These are phyloP conservation scores for Eucommia ulmoides DNA, from an alignment of 257 asterid genomes.

Conservation along the genomic window DNA sequence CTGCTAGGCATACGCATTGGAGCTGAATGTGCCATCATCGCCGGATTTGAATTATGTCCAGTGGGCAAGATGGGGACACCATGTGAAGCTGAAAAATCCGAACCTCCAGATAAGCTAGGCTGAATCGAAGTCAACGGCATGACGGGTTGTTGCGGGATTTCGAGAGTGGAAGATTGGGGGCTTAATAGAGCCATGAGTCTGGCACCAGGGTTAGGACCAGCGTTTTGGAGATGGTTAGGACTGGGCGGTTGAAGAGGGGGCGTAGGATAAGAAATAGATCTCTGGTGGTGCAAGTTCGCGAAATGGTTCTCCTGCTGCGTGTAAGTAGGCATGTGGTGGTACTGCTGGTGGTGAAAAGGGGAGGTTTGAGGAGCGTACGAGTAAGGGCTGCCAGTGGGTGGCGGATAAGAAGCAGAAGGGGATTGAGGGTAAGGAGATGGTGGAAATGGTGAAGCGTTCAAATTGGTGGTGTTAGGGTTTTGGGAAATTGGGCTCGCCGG, in stretches of 20 bases:
- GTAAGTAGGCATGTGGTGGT: slow-evolving; percentile 24
- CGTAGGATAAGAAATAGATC: slow-evolving; percentile 73
- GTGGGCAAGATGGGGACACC: slow-evolving; percentile 22
- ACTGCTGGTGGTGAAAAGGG: slow-evolving; percentile 36
- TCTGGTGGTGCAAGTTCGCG: slow-evolving; percentile 49
- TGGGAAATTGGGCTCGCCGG: slow-evolving; percentile 39
- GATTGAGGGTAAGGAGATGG: slow-evolving; percentile 66
- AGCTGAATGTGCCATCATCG: slow-evolving; percentile 24
- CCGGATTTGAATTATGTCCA: slow-evolving; percentile 25
- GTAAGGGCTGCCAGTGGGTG: slow-evolving; percentile 44
- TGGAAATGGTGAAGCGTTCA: slow-evolving; percentile 47
- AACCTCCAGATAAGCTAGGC: slow-evolving; percentile 52
- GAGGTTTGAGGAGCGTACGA: slow-evolving; percentile 42
- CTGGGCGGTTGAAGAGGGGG: slow-evolving; percentile 70
- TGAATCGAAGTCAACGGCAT: slow-evolving; percentile 32
- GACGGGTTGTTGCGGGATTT: slow-evolving; percentile 29
- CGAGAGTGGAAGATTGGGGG: slow-evolving; percentile 46
- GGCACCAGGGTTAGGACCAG: slow-evolving; percentile 46
- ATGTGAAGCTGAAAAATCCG: slow-evolving; percentile 38
- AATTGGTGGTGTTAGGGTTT: slow-evolving; percentile 29
- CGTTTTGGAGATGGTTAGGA: slow-evolving; percentile 37
- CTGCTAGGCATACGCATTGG: slow-evolving; percentile 77
- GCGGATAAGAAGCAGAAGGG: slow-evolving; percentile 78
- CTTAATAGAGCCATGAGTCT: slow-evolving; percentile 82
- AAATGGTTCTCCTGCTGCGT: slow-evolving; percentile 26